phyloP scores from a whole-genome alignment of 441 rosid genomes.

The Pelargonium cotyledonis region DNA sequence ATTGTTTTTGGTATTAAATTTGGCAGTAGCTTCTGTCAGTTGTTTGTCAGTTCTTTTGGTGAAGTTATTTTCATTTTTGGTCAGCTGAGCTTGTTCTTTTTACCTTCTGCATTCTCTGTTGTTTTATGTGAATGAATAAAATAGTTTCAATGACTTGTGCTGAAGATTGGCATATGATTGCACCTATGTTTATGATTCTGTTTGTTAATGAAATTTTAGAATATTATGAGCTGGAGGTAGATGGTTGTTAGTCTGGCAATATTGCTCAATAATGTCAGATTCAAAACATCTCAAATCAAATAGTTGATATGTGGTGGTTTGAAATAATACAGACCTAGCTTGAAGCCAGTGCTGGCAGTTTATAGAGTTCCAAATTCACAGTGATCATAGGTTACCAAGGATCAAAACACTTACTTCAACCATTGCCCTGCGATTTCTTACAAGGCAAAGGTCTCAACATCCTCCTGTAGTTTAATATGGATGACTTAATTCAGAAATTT shows the following conservation, averaged over 20 bases:
- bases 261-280: not conserved
- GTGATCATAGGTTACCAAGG: not conserved
- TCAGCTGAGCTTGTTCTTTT: not conserved
- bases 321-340: not conserved
- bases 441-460: not conserved
- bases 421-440: not conserved
- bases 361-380: not conserved
- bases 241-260: not conserved
- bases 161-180: not conserved
- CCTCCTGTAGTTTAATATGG: constrained; percentile 1
- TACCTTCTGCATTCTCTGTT: not conserved
- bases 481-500: not conserved
- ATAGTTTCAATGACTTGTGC: not conserved
- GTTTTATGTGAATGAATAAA: not conserved
- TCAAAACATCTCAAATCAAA: not conserved
- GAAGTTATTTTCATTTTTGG: not conserved
- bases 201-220: not conserved
- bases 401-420: not conserved
- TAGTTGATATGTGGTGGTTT: not conserved
- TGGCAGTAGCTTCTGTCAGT: not conserved
- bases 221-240: constrained; percentile 5
- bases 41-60: not conserved
- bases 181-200: not conserved
- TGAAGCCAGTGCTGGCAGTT: not conserved
- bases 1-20: not conserved